Evolutionary conservation across 371 early-diverging fungal genomes (phyloP), one percentile per base, ranked within the genome.

Genomic region (Chytridiales sp.): DNA sequence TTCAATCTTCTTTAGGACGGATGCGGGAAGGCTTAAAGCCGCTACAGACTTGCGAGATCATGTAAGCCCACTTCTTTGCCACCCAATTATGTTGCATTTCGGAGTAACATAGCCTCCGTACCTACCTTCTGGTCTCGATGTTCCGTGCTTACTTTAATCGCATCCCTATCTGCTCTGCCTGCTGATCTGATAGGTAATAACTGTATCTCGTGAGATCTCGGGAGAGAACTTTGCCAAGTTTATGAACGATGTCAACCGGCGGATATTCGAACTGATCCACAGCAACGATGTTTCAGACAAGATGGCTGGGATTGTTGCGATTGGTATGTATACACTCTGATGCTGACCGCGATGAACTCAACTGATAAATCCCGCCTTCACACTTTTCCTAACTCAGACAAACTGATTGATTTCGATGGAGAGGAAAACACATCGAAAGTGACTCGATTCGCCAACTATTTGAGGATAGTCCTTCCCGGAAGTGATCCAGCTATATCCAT

Each of bases 401-500:
- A 84, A 48, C 71, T 95, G 49, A 91, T 93, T 52, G 93, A 90
- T 34, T 80, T 92, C 30, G 92, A 92, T 22, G 73, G 71, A 56
- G 92, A 93, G 63, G 89, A 91, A 56, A 91, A 89, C 70, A 86
- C 91, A n/a, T 86, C 82, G 39, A 86, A 87, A 64, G 73, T 83
- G 29, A 82, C 87, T 3, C 85, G 93, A 35, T 93, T 90, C 62
- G 87, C 91, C 24, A 92, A 91, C 67, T 93, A 91, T 62, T 71
- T 95, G 41, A 82, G 89, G n/a, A 83, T 81, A 38, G 84, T 92
- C 32, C 78, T 95, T 44, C 93, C 92, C 0, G 86, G 90, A 55
- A 81, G 70, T 51, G 94, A 93, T 69, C 85, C 87, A 29, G 86
- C 87, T 66, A 86, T 88, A n/a, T 90, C 92, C 78, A 81, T 88